Conservation (phyloP, 2,329 filamentous ascomycete species). For the Cryphonectria carpinicola region DNA sequence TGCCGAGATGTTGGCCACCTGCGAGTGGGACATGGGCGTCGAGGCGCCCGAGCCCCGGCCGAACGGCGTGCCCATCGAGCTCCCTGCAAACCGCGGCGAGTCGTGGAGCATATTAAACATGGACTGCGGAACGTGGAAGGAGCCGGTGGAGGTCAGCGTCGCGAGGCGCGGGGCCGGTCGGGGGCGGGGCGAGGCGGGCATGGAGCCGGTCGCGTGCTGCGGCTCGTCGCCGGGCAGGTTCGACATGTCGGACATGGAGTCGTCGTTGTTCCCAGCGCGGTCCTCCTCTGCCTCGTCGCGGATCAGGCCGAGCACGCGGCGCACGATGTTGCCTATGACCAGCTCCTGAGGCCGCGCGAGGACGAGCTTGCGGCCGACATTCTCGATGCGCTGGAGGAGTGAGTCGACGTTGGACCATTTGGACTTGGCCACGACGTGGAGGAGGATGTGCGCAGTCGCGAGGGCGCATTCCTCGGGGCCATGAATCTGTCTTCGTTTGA, state of each 20-base stretch:
- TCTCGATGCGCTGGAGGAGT: conserved; percentile 79
- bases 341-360: conserved; percentile 88
- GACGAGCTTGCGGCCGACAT: conserved; percentile 76
- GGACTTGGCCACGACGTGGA: conserved; percentile 81
- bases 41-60: conserved; percentile 44
- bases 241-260: conserved; percentile 57
- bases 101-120: conserved; percentile 89
- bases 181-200: conserved; percentile 22
- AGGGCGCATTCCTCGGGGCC: conserved; percentile 88
- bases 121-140: conserved; percentile 71
- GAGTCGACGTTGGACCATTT: conserved; percentile 77
- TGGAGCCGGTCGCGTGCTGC: conserved; percentile 16
- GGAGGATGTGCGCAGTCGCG: conserved; percentile 85
- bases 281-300: conserved; percentile 88
- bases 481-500: conserved; percentile 88
- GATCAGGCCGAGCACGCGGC: conserved; percentile 86
- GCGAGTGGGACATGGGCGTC: conserved; percentile 41
- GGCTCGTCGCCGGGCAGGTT: conserved; percentile 30
- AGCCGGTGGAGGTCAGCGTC: conserved; percentile 63
- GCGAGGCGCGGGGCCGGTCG: conserved; percentile 47
- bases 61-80: conserved; percentile 49
- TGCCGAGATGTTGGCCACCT: conserved; percentile 61
- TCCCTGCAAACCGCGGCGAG: conserved; percentile 54
- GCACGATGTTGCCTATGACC: conserved; percentile 91
- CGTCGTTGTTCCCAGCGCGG: conserved; percentile 65